phyloP scores from a whole-genome alignment of 2,329 filamentous ascomycete genomes.

The Dactylonectria estremocensis region DNA sequence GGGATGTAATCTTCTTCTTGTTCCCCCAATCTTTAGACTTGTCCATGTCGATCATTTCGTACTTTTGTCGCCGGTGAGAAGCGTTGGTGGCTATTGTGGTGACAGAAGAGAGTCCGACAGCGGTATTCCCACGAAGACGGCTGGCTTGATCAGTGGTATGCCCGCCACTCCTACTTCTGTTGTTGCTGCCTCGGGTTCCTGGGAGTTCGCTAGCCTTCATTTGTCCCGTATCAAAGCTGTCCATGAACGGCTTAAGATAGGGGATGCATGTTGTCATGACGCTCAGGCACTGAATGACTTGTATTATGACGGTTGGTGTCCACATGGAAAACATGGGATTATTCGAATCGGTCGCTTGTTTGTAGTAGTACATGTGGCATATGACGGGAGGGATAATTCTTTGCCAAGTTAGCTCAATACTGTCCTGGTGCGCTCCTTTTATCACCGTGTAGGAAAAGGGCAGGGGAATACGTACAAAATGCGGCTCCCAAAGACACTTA shows the following conservation, averaged over 20 bases:
- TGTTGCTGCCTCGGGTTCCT: conserved; percentile 30
- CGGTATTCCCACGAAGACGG: conserved; percentile 6
- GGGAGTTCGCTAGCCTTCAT: conserved; percentile 37
- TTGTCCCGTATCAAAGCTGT: conserved; percentile 43
- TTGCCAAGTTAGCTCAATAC: conserved; percentile 7
- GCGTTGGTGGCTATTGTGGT: conserved; percentile 28
- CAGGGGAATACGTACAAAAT: conserved; percentile 18
- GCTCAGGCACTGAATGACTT: conserved; percentile 42
- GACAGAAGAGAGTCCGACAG: conserved; percentile 19
- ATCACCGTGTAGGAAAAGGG: background rate
- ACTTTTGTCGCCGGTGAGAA: conserved; percentile 33
- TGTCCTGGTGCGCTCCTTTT: background rate
- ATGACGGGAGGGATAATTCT: conserved; percentile 40
- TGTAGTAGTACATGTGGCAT: conserved; percentile 39
- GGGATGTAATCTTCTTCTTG: conserved; percentile 21
- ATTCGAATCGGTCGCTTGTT: conserved; percentile 19
- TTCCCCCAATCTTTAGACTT: conserved; percentile 15
- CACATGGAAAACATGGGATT: conserved; percentile 42
- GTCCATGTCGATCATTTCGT: conserved; percentile 39
- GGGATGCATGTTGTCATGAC: conserved; percentile 41
- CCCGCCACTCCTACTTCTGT: conserved; percentile 32
- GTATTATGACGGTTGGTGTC: conserved; percentile 33
- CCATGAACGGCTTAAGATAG: conserved; percentile 42
- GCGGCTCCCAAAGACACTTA: conserved; percentile 34
- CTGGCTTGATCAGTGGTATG: conserved; percentile 12